Conservation (phyloP, 2,329 filamentous ascomycete species). For the Knoxdaviesia capensis region DNA sequence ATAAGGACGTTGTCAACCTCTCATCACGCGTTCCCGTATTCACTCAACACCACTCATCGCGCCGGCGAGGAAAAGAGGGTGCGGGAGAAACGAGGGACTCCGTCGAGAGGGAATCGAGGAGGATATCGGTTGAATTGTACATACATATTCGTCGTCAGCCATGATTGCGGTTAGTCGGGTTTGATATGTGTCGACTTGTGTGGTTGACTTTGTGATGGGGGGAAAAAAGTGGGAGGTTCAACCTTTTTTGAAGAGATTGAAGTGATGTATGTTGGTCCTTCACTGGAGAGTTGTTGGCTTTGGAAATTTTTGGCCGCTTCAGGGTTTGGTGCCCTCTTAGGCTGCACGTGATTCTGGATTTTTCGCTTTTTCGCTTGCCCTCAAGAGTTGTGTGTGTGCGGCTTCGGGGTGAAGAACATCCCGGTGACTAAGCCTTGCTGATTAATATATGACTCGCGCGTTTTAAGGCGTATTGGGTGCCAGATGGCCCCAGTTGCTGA, state of each 20-base stretch:
- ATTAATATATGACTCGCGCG: too few relatives aligned
- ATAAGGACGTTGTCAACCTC: not conserved
- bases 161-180: conserved; percentile 33
- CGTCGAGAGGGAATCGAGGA: conserved; percentile 9
- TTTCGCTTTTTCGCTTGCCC: too few relatives aligned
- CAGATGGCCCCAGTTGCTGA: too few relatives aligned
- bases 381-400: too few relatives aligned
- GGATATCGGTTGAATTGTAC: conserved; percentile 17
- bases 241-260: too few relatives aligned
- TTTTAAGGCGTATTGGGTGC: too few relatives aligned
- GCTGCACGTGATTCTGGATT: not conserved
- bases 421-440: too few relatives aligned
- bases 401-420: too few relatives aligned
- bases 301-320: conserved; percentile 4
- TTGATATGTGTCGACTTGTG: conserved; percentile 5
- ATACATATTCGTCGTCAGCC: conserved; percentile 79
- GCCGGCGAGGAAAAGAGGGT: not conserved
- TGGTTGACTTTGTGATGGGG: conserved; percentile 4
- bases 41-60: not conserved
- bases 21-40: not conserved
- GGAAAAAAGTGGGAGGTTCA: not conserved
- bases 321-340: conserved; percentile 5
- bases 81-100: conserved; percentile 2
- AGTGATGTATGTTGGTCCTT: too few relatives aligned
- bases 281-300: not conserved